These are phyloP conservation scores for Glonium stellatum DNA, from an alignment of 495 filamentous ascomycete genomes.

Conservation along the genomic window DNA sequence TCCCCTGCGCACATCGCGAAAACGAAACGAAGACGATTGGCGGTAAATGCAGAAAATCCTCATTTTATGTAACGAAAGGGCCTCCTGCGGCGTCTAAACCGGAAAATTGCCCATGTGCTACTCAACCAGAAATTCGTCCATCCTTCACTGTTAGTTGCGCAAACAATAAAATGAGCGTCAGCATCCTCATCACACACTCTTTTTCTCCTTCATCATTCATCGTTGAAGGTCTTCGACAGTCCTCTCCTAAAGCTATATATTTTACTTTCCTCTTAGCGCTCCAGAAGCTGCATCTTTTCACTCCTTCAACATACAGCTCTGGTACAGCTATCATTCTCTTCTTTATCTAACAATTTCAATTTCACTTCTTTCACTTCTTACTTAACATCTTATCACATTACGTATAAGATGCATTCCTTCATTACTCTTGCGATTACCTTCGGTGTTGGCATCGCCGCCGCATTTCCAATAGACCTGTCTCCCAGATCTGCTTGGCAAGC, in stretches of 20 bases:
- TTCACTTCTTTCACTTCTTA: neutral
- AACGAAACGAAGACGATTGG: neutral
- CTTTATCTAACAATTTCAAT: neutral
- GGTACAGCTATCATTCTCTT: neutral
- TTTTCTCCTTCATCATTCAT: neutral
- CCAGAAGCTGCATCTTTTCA: neutral
- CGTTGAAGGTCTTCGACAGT: neutral
- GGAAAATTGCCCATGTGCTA: neutral
- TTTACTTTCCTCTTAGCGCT: neutral
- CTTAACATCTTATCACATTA: neutral
- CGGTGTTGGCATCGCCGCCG: conserved; percentile 5
- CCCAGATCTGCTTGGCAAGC: conserved; percentile 20
- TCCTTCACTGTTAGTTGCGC: neutral
- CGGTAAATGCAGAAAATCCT: neutral
- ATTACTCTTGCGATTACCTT: conserved; percentile 7
- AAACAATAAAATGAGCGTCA: neutral
- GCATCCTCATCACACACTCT: neutral
- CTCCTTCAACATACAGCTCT: neutral
- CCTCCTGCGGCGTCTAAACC: neutral
- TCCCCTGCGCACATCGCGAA: neutral
- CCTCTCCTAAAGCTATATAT: neutral
- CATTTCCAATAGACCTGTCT: conserved; percentile 1
- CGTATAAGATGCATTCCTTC: neutral
- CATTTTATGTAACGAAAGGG: neutral
- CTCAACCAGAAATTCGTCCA: neutral